Conservation (phyloP, 495 filamentous ascomycete species). For the Annulohypoxylon moriforme region DNA sequence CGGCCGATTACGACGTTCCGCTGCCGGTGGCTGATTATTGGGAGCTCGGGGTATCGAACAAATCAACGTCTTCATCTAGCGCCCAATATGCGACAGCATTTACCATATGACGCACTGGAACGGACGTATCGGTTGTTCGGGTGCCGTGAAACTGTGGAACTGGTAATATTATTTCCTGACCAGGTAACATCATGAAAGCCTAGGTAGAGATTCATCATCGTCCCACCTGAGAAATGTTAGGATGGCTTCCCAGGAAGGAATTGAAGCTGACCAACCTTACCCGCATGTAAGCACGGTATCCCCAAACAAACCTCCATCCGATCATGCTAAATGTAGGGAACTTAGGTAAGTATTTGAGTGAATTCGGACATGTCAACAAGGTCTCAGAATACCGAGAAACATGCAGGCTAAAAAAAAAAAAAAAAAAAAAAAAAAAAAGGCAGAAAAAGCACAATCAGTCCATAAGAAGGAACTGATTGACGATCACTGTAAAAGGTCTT, state of each 20-base stretch:
- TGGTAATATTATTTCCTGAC: constrained; percentile 15
- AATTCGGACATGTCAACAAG: background rate
- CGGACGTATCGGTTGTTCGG: constrained; percentile 26
- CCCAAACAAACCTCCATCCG: background rate
- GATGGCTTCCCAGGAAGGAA: background rate
- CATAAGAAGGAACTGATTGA: background rate
- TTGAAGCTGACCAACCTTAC: background rate
- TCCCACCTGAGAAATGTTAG: background rate
- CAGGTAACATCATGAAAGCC: constrained; percentile 3
- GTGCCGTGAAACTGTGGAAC: constrained; percentile 11
- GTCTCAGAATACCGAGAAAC: background rate
- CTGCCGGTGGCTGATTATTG: background rate
- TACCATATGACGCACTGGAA: constrained; percentile 18
- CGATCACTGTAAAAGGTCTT: background rate
- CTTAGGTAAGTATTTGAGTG: background rate
- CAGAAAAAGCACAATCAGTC: background rate
- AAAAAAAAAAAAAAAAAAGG: background rate
- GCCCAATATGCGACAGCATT: background rate
- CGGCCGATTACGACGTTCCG: background rate
- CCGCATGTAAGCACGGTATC: background rate
- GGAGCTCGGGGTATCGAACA: background rate
- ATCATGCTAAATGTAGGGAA: background rate
- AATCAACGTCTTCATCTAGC: background rate
- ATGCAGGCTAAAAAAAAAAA: background rate
- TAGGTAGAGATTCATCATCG: background rate